Base-by-base conservation (phyloP, 257 asterid genomes). In the Gentiana straminea region DNA sequence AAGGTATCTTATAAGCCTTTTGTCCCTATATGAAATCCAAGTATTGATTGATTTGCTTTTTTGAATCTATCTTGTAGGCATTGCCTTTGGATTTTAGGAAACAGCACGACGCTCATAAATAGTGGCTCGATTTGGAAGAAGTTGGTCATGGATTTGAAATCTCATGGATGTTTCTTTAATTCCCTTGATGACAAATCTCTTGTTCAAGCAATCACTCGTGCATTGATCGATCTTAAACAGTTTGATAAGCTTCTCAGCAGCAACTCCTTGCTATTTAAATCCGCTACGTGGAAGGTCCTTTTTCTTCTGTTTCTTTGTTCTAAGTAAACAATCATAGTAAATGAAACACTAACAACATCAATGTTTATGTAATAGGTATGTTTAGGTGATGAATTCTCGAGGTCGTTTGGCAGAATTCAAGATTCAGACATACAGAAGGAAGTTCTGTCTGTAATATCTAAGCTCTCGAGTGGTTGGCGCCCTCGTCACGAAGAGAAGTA, bases 61-160 rank as follows among this genome's bases (percentile, higher is more conserved):
- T 45, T 53, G 41, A 6, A 49, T 24, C 51, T 46, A 15, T 15
- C 24, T 15, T 61, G 47, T 56, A 88, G 96, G 79, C 62, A 75
- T 59, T 77, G 91, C 63, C 77, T 85, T 32, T 84, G 94, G 95
- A 71, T 88, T 61, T 32, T 88, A 49, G 95, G 97, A 66, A 68
- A 76, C 47, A 80, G 78, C 12, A 58, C 82, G 32, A 85, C 97
- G 1, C 62, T 84, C 53, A 47, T 63, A 15, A 79, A 81, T 45
- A 77, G 89, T 57, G 73, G 74, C 59, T 68, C 94, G 7, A 62
- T 84, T 49, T 88, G 96, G 96, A 54, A 60, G 63, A 69, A 65
- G 56, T 57, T 88, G 56, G 76, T 82, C 5, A 13, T 62, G 44
- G 84, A 88, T 72, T 80, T 93, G 46, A 68, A 76, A 66, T 57